phyloP scores from a whole-genome alignment of 2,329 filamentous ascomycete species.

The Neofusicoccum umdonicola region DNA sequence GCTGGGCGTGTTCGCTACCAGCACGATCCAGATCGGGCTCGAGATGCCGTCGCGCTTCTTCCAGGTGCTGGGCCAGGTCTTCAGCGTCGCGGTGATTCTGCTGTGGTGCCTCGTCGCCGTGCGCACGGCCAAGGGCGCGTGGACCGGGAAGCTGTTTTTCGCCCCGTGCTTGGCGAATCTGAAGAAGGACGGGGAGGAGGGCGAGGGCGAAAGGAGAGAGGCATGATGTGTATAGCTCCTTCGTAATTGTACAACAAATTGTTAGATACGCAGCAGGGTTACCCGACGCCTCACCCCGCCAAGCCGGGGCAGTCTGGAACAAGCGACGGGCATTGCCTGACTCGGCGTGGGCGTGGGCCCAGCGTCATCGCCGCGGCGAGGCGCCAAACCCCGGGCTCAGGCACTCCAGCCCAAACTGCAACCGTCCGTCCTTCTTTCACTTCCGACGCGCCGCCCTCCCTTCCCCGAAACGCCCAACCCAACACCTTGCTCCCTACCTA shows the following conservation, averaged over 20 bases:
- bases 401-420: background rate
- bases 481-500: background rate
- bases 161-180: constrained; percentile 47
- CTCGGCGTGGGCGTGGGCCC: background rate
- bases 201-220: background rate
- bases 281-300: background rate
- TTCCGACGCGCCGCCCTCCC: background rate
- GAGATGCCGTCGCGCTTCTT: constrained; percentile 54
- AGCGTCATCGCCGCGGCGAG: background rate
- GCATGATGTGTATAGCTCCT: background rate
- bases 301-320: background rate
- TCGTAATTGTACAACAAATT: background rate
- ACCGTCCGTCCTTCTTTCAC: background rate
- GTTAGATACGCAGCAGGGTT: background rate
- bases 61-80: constrained; percentile 45
- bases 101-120: constrained; percentile 52
- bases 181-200: constrained; percentile 15
- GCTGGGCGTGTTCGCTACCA: constrained; percentile 50
- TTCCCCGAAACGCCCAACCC: background rate
- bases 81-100: constrained; percentile 46
- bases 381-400: background rate
- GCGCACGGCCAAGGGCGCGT: constrained; percentile 45
- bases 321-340: background rate
- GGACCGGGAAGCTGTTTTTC: constrained; percentile 48
- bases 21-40: constrained; percentile 41